Base-by-base conservation (phyloP, 169 alveolate species). In the Plasmodium reichenowi region DNA sequence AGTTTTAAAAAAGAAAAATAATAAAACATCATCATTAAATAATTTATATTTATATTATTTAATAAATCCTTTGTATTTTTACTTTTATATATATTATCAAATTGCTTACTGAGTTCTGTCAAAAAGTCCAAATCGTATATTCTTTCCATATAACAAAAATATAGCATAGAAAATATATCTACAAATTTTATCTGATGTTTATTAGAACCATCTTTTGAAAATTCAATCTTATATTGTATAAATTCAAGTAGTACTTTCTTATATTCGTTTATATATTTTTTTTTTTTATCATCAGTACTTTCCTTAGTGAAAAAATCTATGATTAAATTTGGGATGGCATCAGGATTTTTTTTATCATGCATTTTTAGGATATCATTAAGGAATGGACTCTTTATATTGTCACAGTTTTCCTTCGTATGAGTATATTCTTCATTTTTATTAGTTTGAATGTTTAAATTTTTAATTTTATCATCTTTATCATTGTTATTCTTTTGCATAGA, bases 1-100 rank as follows among this genome's bases (percentile, higher is more conserved):
- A 83, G 32, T 68, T 83, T 83, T 68, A 83, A 83, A 26, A 60
- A 32, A 20, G 91, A 83, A 68, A 83, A 68, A 60, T 83, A 83
- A 48, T 83, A 72, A 48, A 83, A 83, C 29, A 83, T 54, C 63
- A 83, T 83, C 52, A 58, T 54, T 3, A 60, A 68, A 29, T 83
- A 60, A 24, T 83, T 83, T 13, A 83, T 68, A 58, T 47, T 83
- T 24, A 5, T 54, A 1, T 38, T 66, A 20, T 52, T 83, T 48
- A 83, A 29, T 45, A 38, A 26, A n/a, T 68, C 74, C 2, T 58
- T 62, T 60, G 38, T 52, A 1, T 50, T 15, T 13, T 47, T 24
- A 20, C 20, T 7, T 1, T 59, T 15, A 62, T 38, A 72, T 29
- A 83, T 47, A 29, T 15, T 62, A 43, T 83, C 91, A 70, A 83